Evolutionary conservation across 495 filamentous ascomycete genomes (phyloP).

Genomic region (Penicillium parvum): DNA sequence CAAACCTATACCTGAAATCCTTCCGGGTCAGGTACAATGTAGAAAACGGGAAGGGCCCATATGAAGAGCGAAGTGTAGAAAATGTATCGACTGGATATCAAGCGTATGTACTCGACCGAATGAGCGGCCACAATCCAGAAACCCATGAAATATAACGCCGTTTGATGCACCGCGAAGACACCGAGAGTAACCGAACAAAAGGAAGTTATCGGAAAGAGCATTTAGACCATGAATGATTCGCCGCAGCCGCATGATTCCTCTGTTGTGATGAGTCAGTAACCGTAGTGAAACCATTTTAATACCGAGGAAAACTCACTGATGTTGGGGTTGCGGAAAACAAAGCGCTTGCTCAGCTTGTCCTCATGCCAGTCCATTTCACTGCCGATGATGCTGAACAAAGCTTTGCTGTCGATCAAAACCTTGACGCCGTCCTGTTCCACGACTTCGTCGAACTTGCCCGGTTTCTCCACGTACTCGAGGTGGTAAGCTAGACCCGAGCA

Average conservation of each 20-base stretch:
- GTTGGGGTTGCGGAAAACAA: slow-evolving; percentile 95
- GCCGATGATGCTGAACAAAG: slow-evolving; percentile 94
- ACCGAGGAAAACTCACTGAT: slow-evolving; percentile 68
- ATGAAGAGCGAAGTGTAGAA: slow-evolving; percentile 12
- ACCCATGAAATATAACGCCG: slow-evolving; percentile 34
- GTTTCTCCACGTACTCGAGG: slow-evolving; percentile 90
- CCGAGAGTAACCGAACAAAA: slow-evolving; percentile 16
- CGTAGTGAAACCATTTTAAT: background rate
- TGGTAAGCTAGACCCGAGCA: slow-evolving; percentile 95
- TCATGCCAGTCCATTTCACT: slow-evolving; percentile 99
- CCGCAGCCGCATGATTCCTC: slow-evolving; percentile 97
- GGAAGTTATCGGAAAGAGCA: slow-evolving; percentile 9
- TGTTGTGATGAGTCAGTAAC: slow-evolving; percentile 41
- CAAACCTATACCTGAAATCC: background rate
- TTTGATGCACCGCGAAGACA: slow-evolving; percentile 38
- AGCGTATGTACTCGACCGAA: slow-evolving; percentile 26
- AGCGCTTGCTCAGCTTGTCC: slow-evolving; percentile 82
- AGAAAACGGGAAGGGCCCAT: background rate
- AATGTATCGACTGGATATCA: slow-evolving; percentile 35
- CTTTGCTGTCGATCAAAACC: slow-evolving; percentile 94
- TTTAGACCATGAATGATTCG: slow-evolving; percentile 88
- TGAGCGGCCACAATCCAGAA: slow-evolving; percentile 13
- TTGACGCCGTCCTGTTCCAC: slow-evolving; percentile 96
- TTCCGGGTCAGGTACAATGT: background rate
- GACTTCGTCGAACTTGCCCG: slow-evolving; percentile 80